Evolutionary conservation across 768 basidiomycete genomes (phyloP).

Genomic region (Leucocoprinus leucothites): DNA sequence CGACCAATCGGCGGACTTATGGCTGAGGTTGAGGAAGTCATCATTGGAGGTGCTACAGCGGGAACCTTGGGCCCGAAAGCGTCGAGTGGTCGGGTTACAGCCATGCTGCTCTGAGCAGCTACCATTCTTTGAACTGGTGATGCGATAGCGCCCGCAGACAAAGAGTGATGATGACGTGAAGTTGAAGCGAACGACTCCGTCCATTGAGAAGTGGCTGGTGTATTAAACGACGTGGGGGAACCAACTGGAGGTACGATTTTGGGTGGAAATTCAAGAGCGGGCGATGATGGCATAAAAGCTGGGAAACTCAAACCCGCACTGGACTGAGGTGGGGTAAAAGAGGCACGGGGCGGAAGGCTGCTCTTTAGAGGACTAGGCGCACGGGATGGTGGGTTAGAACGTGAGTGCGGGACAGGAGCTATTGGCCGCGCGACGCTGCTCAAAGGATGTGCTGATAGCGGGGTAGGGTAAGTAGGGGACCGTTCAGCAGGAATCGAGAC

Average conservation of each 20-base stretch:
- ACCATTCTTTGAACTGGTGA: constrained; percentile 19
- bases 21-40: constrained; percentile 21
- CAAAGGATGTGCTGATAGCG: constrained; percentile 15
- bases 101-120: background rate
- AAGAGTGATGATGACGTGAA: constrained; percentile 39
- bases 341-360: constrained; percentile 23
- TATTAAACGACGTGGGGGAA: constrained; percentile 13
- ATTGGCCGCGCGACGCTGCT: constrained; percentile 3
- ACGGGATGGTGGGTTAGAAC: constrained; percentile 34
- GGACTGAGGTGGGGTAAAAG: constrained; percentile 27
- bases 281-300: constrained; percentile 19
- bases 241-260: constrained; percentile 16
- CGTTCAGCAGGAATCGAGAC: constrained; percentile 13
- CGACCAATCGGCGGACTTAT: constrained; percentile 43
- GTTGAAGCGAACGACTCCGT: constrained; percentile 33
- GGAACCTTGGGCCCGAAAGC: background rate
- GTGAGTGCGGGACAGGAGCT: constrained; percentile 19
- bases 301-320: constrained; percentile 20
- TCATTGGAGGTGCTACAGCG: constrained; percentile 16
- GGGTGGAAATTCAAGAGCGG: constrained; percentile 20
- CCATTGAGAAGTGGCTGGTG: constrained; percentile 32
- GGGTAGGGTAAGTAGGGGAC: constrained; percentile 17
- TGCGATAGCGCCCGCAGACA: constrained; percentile 35
- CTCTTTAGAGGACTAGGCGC: constrained; percentile 28
- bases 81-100: constrained; percentile 1